These are phyloP conservation scores for Colletotrichum zoysiae DNA, from an alignment of 2,329 filamentous ascomycete species.

Conservation along the genomic window DNA sequence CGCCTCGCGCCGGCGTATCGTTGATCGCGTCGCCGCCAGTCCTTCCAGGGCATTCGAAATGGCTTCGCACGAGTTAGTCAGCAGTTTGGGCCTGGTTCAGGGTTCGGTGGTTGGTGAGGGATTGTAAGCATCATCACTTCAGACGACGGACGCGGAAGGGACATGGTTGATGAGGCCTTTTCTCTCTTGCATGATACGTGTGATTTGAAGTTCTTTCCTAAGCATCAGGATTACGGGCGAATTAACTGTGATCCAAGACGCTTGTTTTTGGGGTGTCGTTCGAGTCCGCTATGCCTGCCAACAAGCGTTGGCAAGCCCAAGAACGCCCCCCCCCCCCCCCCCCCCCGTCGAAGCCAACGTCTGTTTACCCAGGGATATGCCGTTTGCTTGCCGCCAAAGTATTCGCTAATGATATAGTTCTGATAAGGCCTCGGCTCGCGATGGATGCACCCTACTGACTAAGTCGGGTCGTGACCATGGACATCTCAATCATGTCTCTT, in stretches of 20 bases:
- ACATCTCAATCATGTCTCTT: neutral
- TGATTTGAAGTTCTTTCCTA: neutral
- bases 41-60: neutral
- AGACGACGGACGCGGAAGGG: neutral
- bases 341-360: neutral
- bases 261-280: neutral
- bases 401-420: neutral
- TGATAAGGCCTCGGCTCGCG: neutral
- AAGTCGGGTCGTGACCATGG: neutral
- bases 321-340: too few species aligned
- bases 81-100: neutral
- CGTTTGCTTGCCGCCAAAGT: neutral
- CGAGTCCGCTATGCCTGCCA: neutral
- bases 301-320: conserved; percentile 22
- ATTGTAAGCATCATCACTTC: conserved; percentile 17
- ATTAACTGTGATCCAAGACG: neutral
- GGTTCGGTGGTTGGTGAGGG: neutral
- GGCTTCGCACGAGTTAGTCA: neutral
- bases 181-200: neutral
- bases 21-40: neutral
- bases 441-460: neutral
- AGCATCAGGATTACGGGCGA: neutral
- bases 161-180: neutral
- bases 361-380: neutral
- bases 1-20: neutral